Evolutionary conservation across 2,329 filamentous ascomycete genomes (phyloP).

Genomic region (Fusarium succisae): DNA sequence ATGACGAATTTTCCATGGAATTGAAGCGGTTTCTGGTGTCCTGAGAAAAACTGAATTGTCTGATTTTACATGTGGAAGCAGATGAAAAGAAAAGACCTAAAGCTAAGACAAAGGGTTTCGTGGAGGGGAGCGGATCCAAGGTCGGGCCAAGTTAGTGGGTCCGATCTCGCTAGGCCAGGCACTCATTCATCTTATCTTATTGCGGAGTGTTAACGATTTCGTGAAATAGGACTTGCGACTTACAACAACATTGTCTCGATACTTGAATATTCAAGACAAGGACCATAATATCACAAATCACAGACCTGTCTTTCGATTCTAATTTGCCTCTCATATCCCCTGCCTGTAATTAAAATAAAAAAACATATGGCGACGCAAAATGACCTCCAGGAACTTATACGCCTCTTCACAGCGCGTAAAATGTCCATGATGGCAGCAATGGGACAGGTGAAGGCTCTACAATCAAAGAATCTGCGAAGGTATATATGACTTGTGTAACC

Average conservation of each 20-base stretch:
- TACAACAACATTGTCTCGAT: conserved; percentile 21
- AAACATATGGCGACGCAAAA: conserved; percentile 62
- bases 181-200: conserved; percentile 12
- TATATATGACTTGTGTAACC: conserved; percentile 51
- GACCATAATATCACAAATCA: no score
- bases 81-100: conserved; percentile 17
- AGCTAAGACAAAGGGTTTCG: conserved; percentile 18
- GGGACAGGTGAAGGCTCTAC: conserved; percentile 66
- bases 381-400: conserved; percentile 69
- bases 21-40: neutral
- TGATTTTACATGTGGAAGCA: conserved; percentile 21
- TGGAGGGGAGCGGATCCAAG: conserved; percentile 35
- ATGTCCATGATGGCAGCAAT: conserved; percentile 68
- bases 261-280: neutral
- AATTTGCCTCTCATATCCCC: neutral
- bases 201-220: conserved; percentile 13
- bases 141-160: conserved; percentile 16
- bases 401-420: conserved; percentile 67
- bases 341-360: no score
- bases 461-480: conserved; percentile 65
- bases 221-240: conserved; percentile 14
- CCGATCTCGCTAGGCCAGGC: neutral
- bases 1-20: conserved; percentile 26
- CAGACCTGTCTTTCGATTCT: neutral
- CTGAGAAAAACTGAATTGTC: neutral